Percentiles rank a stretch among this genome's conserved stretches.
phyloP scores from a whole-genome alignment of 768 basidiomycete genomes.

The Hortiboletus campestris region DNA sequence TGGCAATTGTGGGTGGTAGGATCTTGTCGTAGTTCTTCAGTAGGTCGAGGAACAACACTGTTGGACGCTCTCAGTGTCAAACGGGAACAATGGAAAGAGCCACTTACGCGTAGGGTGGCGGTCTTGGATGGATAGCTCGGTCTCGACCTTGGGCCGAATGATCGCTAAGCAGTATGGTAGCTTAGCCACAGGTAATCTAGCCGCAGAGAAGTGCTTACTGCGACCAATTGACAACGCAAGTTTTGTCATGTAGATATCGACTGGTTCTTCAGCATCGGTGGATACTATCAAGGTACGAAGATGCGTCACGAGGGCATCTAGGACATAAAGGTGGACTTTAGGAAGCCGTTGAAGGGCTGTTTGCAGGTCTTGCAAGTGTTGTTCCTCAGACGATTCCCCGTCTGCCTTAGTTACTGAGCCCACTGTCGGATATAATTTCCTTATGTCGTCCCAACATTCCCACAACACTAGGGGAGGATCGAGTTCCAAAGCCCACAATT shows the following conservation, averaged over 20 bases:
- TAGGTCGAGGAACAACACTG: conserved; percentile 85
- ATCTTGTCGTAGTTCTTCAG: conserved; percentile 70
- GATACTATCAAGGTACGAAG: conserved; percentile 65
- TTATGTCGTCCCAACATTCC: conserved; percentile 91
- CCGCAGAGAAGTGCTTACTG: conserved; percentile 47
- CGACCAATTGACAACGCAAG: conserved; percentile 84
- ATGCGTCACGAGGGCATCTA: conserved; percentile 78
- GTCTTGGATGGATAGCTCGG: conserved; percentile 85
- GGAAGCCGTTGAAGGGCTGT: conserved; percentile 68
- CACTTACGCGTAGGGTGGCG: conserved; percentile 75
- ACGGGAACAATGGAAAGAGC: neutral
- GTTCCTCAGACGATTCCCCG: conserved; percentile 50
- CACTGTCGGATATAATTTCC: conserved; percentile 80
- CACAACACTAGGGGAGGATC: conserved; percentile 82
- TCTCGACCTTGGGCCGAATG: conserved; percentile 78
- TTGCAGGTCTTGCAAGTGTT: conserved; percentile 62
- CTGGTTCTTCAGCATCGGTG: conserved; percentile 67
- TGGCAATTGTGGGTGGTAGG: conserved; percentile 77
- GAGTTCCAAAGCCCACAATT: conserved; percentile 90
- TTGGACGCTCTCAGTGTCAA: neutral
- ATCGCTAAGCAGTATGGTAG: conserved; percentile 49
- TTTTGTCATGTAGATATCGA: conserved; percentile 84
- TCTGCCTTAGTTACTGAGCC: conserved; percentile 56
- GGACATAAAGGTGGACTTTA: conserved; percentile 73
- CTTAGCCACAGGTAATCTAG: neutral